phyloP scores from a whole-genome alignment of 2,329 filamentous ascomycete species.

The Arthroderma uncinatum region DNA sequence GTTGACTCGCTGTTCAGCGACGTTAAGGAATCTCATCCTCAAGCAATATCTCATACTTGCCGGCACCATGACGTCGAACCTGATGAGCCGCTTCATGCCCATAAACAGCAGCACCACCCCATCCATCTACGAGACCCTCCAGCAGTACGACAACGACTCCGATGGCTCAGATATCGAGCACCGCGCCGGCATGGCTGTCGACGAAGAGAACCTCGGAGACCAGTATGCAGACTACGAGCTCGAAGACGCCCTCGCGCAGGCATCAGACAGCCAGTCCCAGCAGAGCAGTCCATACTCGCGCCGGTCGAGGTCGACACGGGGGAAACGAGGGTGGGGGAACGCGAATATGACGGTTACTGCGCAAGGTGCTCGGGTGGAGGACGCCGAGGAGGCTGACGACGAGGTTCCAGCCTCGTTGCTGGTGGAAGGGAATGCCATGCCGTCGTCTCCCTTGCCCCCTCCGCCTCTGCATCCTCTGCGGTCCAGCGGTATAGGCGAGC shows the following conservation, averaged over 20 bases:
- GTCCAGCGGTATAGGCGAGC: constrained; percentile 12
- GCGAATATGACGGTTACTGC: constrained; percentile 24
- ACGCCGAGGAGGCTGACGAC: constrained; percentile 20
- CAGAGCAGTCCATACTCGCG: constrained; percentile 33
- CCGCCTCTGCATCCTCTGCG: constrained; percentile 22
- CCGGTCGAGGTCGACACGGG: constrained; percentile 16
- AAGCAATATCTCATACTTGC: neutral
- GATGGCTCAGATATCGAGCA: constrained; percentile 36
- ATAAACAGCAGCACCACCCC: constrained; percentile 28
- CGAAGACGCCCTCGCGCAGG: constrained; percentile 45
- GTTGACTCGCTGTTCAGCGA: neutral
- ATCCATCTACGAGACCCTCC: constrained; percentile 22
- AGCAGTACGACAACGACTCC: constrained; percentile 25
- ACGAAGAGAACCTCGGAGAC: constrained; percentile 40
- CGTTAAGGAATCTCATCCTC: neutral
- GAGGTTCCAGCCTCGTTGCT: constrained; percentile 52
- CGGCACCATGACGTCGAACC: constrained; percentile 38
- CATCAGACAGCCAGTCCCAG: constrained; percentile 38
- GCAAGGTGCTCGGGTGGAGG: constrained; percentile 18
- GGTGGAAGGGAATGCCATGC: constrained; percentile 42
- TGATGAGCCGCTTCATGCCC: constrained; percentile 41
- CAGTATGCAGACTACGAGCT: constrained; percentile 47
- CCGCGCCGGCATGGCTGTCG: constrained; percentile 37
- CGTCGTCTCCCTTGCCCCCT: constrained; percentile 30
- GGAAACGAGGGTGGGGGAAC: constrained; percentile 22